Percentiles rank a stretch among this genome's conserved stretches.
Conservation (phyloP, 306 rosid species). For the Fagus crenata region DNA sequence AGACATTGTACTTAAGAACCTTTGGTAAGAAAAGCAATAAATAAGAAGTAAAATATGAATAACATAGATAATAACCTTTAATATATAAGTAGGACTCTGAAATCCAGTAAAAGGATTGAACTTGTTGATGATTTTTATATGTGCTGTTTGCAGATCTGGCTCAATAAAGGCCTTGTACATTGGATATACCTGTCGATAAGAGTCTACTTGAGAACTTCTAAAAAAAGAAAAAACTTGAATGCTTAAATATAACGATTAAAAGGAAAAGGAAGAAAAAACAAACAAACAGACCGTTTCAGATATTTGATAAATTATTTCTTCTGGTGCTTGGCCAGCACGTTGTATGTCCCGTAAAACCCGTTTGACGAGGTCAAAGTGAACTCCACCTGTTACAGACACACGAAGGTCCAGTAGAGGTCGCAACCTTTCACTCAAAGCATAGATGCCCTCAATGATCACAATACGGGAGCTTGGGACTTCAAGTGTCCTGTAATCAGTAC, state of each 20-base stretch:
- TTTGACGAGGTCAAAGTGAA: slow-evolving; percentile 97
- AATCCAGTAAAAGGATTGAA: slow-evolving; percentile 97
- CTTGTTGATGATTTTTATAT: slow-evolving; percentile 84
- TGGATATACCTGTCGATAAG: slow-evolving; percentile 79
- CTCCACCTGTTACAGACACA: slow-evolving; percentile 98
- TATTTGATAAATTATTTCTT: slow-evolving; percentile 98
- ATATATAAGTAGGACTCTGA: slow-evolving; percentile 91
- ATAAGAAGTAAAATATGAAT: slow-evolving; percentile 16
- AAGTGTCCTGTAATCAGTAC: slow-evolving; percentile 71
- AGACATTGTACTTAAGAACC: slow-evolving; percentile 7
- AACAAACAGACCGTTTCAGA: slow-evolving; percentile 77
- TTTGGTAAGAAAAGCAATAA: slow-evolving; percentile 12
- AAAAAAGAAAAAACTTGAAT: slow-evolving; percentile 10
- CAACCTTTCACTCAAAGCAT: slow-evolving; percentile 91
- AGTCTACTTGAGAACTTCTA: slow-evolving; percentile 32
- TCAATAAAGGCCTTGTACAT: slow-evolving; percentile 99
- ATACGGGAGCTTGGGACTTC: slow-evolving; percentile 88
- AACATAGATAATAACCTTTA: slow-evolving; percentile 58
- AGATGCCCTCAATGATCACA: slow-evolving; percentile 94
- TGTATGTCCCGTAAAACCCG: slow-evolving; percentile 95
- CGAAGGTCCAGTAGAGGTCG: slow-evolving; percentile 89
- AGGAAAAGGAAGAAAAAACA: slow-evolving; percentile 3
- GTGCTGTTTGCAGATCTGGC: slow-evolving; percentile 97
- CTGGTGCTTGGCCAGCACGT: slow-evolving; percentile 98
- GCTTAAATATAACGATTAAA: slow-evolving; percentile 13